phyloP scores from a whole-genome alignment of 176 grass and related monocot species.

The Eragrostis curvula region DNA sequence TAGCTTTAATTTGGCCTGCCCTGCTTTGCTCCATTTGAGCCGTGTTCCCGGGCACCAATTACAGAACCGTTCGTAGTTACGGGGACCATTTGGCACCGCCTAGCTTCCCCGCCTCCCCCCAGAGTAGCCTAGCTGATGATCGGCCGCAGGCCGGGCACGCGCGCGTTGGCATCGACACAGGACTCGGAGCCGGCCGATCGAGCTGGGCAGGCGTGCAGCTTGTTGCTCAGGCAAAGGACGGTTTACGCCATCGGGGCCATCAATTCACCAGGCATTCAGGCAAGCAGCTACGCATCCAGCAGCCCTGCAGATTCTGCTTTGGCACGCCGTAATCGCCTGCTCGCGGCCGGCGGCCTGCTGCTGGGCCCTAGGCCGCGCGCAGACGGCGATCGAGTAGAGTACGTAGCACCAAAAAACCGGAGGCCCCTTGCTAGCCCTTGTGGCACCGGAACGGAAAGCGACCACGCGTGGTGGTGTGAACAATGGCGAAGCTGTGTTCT shows the following conservation, averaged over 20 bases:
- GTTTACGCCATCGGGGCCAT: conserved; percentile 7
- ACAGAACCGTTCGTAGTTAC: conserved; percentile 14
- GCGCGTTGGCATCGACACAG: neutral
- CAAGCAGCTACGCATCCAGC: neutral
- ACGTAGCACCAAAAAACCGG: neutral
- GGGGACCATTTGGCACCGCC: neutral
- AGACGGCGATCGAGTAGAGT: neutral
- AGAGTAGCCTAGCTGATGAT: neutral
- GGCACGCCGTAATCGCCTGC: neutral
- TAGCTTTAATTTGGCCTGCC: neutral
- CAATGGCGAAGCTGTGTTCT: neutral
- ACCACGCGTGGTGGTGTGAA: neutral
- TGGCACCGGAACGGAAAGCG: neutral
- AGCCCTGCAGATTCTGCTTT: conserved; percentile 33
- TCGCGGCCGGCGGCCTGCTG: neutral
- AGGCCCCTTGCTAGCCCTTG: neutral
- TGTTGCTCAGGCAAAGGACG: conserved; percentile 9
- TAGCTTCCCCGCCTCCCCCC: too few relatives aligned
- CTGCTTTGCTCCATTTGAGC: conserved; percentile 15
- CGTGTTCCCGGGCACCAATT: conserved; percentile 17
- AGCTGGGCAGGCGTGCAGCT: neutral
- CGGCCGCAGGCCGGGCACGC: neutral
- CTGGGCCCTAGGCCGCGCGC: neutral
- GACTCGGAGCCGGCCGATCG: neutral
- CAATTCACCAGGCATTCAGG: conserved; percentile 25